Evolutionary conservation across 305 asterid species (phyloP).

Genomic region (Fraxinus platypoda): DNA sequence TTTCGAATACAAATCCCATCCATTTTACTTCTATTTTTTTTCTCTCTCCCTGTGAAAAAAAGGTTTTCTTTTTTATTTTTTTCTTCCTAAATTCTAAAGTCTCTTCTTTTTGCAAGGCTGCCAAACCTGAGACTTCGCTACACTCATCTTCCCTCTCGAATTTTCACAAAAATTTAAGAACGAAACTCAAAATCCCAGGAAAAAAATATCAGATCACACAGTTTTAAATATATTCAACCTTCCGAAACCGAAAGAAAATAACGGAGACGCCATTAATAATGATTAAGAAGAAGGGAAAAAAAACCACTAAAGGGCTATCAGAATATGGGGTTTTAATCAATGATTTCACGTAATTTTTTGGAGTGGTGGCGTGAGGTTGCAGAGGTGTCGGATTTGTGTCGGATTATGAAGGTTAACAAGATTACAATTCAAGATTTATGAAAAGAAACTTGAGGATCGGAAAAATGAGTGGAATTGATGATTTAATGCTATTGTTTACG

Average conservation of each 20-base stretch:
- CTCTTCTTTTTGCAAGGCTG: slow-evolving; percentile 69
- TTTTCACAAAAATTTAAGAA: neutral
- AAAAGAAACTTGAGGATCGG: slow-evolving; percentile 1
- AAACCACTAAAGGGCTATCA: neutral
- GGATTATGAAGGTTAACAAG: slow-evolving; percentile 18
- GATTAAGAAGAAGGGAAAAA: slow-evolving; percentile 6
- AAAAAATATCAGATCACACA: slow-evolving; percentile 21
- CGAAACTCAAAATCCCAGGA: neutral
- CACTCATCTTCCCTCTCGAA: slow-evolving; percentile 35
- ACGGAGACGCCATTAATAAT: slow-evolving; percentile 26
- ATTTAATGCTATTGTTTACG: neutral
- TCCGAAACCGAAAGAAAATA: slow-evolving; percentile 18
- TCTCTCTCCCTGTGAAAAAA: neutral
- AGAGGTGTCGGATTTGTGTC: slow-evolving; percentile 15
- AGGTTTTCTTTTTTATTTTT: too few relatives aligned
- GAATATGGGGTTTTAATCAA: neutral
- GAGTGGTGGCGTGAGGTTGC: slow-evolving; percentile 12
- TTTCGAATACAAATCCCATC: slow-evolving; percentile 56
- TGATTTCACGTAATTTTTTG: slow-evolving; percentile 7
- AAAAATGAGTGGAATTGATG: neutral
- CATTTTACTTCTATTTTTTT: slow-evolving; percentile 18
- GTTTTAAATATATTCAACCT: neutral
- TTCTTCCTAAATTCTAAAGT: slow-evolving; percentile 17
- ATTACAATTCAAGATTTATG: neutral
- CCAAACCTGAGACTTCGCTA: slow-evolving; percentile 60